phyloP scores from a whole-genome alignment of 805 yeast species.

The Candida corydali region DNA sequence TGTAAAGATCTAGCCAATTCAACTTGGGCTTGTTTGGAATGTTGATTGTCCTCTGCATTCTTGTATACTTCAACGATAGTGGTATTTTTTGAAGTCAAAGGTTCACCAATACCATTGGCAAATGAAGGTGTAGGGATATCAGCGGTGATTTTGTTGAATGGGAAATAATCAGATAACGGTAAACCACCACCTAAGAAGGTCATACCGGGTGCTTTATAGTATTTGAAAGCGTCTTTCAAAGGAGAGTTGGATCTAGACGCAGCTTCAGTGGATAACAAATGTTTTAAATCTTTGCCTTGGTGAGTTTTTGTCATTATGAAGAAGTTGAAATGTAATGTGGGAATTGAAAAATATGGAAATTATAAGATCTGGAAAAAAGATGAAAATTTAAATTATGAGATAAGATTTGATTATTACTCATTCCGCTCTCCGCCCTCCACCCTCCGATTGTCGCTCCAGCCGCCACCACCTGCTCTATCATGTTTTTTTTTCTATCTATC shows the following conservation, averaged over 20 bases:
- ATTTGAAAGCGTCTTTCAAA: conserved; percentile 79
- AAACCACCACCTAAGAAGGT: conserved; percentile 94
- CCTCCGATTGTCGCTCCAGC: too few relatives aligned
- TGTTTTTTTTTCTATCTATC: too few relatives aligned
- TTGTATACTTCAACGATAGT: conserved; percentile 39
- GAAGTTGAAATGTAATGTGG: background rate
- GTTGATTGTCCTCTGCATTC: conserved; percentile 17
- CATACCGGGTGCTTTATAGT: conserved; percentile 67
- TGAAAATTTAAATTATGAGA: too few relatives aligned
- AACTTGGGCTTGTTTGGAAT: conserved; percentile 42
- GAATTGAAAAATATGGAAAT: too few relatives aligned
- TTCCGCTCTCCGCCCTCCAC: too few relatives aligned
- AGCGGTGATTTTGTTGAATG: conserved; percentile 73
- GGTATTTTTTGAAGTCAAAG: conserved; percentile 40
- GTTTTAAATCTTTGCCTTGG: conserved; percentile 64
- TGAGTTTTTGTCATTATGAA: conserved; percentile 1
- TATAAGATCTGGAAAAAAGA: too few relatives aligned
- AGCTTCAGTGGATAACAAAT: conserved; percentile 76
- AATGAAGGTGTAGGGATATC: conserved; percentile 81
- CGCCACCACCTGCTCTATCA: too few relatives aligned
- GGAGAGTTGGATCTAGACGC: conserved; percentile 72
- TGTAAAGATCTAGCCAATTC: conserved; percentile 85
- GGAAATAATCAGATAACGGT: conserved; percentile 88
- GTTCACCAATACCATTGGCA: conserved; percentile 69
- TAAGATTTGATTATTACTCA: too few relatives aligned